Evolutionary conservation across 768 basidiomycete genomes (phyloP), one percentile per base, ranked within the genome.

Genomic region (Tylopilus sp.): DNA sequence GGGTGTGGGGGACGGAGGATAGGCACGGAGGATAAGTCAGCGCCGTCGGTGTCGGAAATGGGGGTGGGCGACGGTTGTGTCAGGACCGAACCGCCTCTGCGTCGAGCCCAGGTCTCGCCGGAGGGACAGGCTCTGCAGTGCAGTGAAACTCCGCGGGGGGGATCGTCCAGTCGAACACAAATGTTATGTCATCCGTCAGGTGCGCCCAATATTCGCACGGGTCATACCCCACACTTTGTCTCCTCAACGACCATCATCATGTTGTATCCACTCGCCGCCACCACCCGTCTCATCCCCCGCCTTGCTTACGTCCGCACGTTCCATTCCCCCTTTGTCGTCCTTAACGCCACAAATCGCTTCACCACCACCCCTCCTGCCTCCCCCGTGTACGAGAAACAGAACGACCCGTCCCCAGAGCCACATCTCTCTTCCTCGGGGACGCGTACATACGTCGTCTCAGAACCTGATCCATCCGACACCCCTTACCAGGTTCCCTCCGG

Each of bases 401-500:
- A 69, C 50, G 80, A 85, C 58, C 65, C 66, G 57, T 71, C 76
- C 21, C 61, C 76, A 30, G 81, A 85, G 59, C 78, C 80, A 1
- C 64, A 73, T 52, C 41, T 69, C 20, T 67, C 76, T 2, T 68
- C 67, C 33, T 65, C 71, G 31, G 81, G 80, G 30, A 74, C 76
- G 26, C 82, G 76, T 51, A 84, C 82, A 30, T 85, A 88, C 60
- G 84, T 88, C 56, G 86, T 88, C 56, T 86, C 84, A 28, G 76
- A 85, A 64, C 86, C 86, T 35, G 84, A 88, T 68, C 75, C 79
- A 30, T 71, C 80, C 50, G 65, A 81, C 49, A 77, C 74, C 39
- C 79, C 79, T 28, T 87, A 86, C 58, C 72, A 78, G 57, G 85
- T 89, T n/a, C 86, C 86, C 2, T 79, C 81, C 11, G 86, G 87